Percentiles rank a stretch among this genome's conserved stretches.
phyloP scores from a whole-genome alignment of 2,329 filamentous ascomycete genomes.

The Epichloe sibirici region DNA sequence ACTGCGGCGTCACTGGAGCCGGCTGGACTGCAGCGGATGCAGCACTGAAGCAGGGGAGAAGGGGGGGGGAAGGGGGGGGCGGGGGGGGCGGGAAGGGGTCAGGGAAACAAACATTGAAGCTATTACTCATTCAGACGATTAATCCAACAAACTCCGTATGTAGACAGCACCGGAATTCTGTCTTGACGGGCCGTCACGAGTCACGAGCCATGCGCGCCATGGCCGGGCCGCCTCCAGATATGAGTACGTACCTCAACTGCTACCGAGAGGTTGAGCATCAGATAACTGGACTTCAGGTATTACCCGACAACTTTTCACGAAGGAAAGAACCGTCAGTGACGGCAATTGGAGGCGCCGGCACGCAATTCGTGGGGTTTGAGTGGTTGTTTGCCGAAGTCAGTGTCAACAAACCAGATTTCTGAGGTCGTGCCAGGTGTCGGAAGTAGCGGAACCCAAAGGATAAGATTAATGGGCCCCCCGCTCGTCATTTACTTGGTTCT shows the following conservation, averaged over 20 bases:
- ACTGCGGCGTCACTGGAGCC: slow-evolving; percentile 2
- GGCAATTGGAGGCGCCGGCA: slow-evolving; percentile 3
- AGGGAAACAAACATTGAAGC: neutral
- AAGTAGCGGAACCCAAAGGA: too few relatives aligned
- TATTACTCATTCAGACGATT: neutral
- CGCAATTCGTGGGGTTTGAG: too few relatives aligned
- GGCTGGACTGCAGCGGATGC: neutral
- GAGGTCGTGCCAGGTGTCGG: too few relatives aligned
- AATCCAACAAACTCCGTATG: too few relatives aligned
- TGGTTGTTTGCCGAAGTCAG: too few relatives aligned
- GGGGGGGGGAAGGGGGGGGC: too few relatives aligned
- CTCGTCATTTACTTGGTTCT: neutral
- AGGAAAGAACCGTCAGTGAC: slow-evolving; percentile 6
- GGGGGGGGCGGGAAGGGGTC: neutral
- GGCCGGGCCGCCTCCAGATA: neutral
- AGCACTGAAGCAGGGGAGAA: neutral
- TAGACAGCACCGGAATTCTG: neutral
- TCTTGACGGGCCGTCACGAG: neutral
- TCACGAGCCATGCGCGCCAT: neutral
- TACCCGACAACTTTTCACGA: neutral
- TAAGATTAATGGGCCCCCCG: too few relatives aligned
- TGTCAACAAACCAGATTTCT: too few relatives aligned
- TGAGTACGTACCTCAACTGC: neutral
- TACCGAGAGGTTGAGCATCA: neutral
- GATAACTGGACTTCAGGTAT: neutral